A percentile compares a stretch with the other conserved stretches of the same genome.
These are phyloP conservation scores for Fraxinus velutina DNA, from an alignment of 305 asterid genomes.

Conservation along the genomic window DNA sequence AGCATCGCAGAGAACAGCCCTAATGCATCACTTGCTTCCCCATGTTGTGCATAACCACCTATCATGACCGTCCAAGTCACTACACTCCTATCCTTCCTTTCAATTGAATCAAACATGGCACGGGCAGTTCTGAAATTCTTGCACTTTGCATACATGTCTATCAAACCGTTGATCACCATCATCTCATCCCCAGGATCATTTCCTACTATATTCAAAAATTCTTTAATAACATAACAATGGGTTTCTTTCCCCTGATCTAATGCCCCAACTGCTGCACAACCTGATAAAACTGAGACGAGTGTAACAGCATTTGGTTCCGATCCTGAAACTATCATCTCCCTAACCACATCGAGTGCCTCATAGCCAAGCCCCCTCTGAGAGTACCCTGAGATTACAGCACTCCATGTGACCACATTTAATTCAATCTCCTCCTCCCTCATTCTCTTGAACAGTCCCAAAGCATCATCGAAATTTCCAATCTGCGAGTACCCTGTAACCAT, in stretches of 20 bases:
- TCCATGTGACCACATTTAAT: slow-evolving; percentile 79
- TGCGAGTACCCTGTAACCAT: slow-evolving; percentile 79
- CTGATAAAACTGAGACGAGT: slow-evolving; percentile 68
- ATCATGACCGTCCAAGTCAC: slow-evolving; percentile 91
- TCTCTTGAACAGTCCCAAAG: slow-evolving; percentile 52
- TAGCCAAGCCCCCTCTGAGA: slow-evolving; percentile 78
- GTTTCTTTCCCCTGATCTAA: slow-evolving; percentile 60
- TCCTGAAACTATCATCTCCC: slow-evolving; percentile 53
- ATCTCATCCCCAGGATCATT: slow-evolving; percentile 63
- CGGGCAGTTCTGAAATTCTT: slow-evolving; percentile 46
- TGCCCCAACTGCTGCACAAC: slow-evolving; percentile 64
- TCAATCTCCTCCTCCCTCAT: slow-evolving; percentile 58
- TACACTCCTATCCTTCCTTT: slow-evolving; percentile 51
- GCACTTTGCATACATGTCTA: slow-evolving; percentile 83
- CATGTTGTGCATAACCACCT: slow-evolving; percentile 82
- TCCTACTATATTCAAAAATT: slow-evolving; percentile 36
- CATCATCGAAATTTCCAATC: slow-evolving; percentile 60
- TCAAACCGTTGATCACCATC: slow-evolving; percentile 70
- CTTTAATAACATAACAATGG: slow-evolving; percentile 53
- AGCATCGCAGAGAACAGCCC: slow-evolving; percentile 57
- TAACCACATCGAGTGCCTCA: slow-evolving; percentile 62
- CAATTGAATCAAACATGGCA: slow-evolving; percentile 50
- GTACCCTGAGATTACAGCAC: slow-evolving; percentile 78
- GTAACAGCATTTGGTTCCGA: slow-evolving; percentile 71
- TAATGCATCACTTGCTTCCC: slow-evolving; percentile 66